phyloP scores from a whole-genome alignment of 257 asterid species.

The Plantago ovata region DNA sequence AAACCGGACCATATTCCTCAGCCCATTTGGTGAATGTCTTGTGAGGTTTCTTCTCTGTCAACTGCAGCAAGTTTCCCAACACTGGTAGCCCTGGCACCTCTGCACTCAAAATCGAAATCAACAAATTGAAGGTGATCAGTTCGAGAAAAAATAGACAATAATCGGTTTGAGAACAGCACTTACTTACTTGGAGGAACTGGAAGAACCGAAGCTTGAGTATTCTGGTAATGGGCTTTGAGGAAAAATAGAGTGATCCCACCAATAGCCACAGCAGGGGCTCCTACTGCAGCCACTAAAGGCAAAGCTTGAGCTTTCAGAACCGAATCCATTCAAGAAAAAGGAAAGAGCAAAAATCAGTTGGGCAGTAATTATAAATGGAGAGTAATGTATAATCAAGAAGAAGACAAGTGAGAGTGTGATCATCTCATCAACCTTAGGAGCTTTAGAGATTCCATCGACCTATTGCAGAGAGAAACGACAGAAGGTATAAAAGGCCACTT shows the following conservation, averaged over 20 bases:
- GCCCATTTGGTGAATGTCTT: conserved; percentile 86
- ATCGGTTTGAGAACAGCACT: no score
- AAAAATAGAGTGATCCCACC: conserved; percentile 57
- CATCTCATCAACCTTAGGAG: no score
- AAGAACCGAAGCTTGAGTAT: conserved; percentile 31
- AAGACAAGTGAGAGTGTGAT: no score
- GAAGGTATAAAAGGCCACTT: no score
- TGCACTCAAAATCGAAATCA: no score
- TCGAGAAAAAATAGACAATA: no score
- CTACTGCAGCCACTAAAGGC: conserved; percentile 45
- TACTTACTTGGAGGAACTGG: conserved; percentile 64
- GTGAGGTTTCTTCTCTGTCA: conserved; percentile 87
- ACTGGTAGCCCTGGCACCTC: conserved; percentile 77
- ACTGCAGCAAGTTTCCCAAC: conserved; percentile 74
- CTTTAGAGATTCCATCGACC: no score
- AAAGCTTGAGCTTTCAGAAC: conserved; percentile 13
- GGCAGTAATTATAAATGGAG: no score
- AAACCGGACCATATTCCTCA: conserved; percentile 71
- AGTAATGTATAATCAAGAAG: no score
- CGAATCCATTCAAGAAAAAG: not conserved
- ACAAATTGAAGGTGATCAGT: no score
- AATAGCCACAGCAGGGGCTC: conserved; percentile 56
- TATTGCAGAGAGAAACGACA: no score
- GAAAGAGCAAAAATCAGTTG: not conserved
- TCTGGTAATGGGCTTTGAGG: conserved; percentile 28